Conservation (phyloP, 139 green algal genomes). For the Tetraselmis striata region DNA sequence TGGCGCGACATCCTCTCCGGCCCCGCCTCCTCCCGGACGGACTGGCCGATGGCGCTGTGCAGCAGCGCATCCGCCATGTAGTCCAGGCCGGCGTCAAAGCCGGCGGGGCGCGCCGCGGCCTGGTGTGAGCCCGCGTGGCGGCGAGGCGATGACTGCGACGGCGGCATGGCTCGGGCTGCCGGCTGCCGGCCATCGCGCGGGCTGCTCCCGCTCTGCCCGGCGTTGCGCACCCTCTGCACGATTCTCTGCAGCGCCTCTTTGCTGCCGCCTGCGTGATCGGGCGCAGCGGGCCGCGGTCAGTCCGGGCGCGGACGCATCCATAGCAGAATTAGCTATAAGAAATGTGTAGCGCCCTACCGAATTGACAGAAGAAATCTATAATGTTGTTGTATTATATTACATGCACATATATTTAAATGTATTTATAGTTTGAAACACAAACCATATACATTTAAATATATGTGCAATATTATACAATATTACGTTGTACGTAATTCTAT, state of each 20-base stretch:
- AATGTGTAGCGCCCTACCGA: background rate
- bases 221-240: background rate
- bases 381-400: background rate
- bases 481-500: background rate
- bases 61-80: background rate
- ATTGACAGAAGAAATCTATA: background rate
- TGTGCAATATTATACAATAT: too few species aligned
- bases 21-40: background rate
- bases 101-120: too few species aligned
- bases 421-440: background rate
- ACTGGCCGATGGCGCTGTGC: background rate
- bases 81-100: background rate
- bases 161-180: background rate
- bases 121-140: background rate
- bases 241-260: background rate
- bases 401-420: background rate
- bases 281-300: background rate
- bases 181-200: background rate
- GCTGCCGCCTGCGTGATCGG: background rate
- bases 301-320: background rate
- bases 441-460: background rate
- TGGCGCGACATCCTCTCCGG: background rate
- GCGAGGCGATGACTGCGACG: background rate
- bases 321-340: background rate
- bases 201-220: background rate